phyloP scores from a whole-genome alignment of 2,329 filamentous ascomycete species.

The Ceratocystis papillata region DNA sequence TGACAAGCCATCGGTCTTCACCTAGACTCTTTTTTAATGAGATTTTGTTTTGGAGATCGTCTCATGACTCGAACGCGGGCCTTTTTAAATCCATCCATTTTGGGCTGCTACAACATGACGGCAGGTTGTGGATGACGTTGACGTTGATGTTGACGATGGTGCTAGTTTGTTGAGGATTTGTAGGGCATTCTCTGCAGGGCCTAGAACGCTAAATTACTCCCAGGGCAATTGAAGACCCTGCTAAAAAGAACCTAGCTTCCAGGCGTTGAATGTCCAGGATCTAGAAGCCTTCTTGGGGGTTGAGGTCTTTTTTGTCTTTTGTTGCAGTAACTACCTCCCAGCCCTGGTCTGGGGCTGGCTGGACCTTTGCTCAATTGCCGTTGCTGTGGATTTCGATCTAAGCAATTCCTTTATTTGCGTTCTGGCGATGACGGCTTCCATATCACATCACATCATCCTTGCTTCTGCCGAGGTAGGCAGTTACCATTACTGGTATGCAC shows the following conservation, averaged over 20 bases:
- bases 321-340: conserved; percentile 1
- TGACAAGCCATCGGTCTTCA: not conserved
- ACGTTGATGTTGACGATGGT: not conserved
- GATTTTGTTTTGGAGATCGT: not conserved
- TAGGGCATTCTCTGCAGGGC: not conserved
- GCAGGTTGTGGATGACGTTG: not conserved
- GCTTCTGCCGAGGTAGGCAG: conserved; percentile 16
- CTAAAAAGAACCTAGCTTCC: not conserved
- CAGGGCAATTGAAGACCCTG: not conserved
- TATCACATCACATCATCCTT: conserved; percentile 14
- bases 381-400: conserved; percentile 7
- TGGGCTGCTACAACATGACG: not conserved
- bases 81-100: not conserved
- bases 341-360: not conserved
- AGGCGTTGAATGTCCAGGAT: conserved; percentile 1
- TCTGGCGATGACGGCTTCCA: not conserved
- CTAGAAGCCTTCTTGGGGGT: not conserved
- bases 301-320: conserved; percentile 11
- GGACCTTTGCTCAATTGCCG: conserved; percentile 8
- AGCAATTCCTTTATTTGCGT: not conserved
- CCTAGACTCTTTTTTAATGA: not conserved
- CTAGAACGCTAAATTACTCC: not conserved
- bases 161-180: conserved; percentile 5
- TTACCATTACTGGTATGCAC: not conserved
- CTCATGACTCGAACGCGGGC: not conserved